Evolutionary conservation across 768 basidiomycete species (phyloP), one percentile per base, ranked within the genome.

Genomic region (Flagelloscypha sp.): DNA sequence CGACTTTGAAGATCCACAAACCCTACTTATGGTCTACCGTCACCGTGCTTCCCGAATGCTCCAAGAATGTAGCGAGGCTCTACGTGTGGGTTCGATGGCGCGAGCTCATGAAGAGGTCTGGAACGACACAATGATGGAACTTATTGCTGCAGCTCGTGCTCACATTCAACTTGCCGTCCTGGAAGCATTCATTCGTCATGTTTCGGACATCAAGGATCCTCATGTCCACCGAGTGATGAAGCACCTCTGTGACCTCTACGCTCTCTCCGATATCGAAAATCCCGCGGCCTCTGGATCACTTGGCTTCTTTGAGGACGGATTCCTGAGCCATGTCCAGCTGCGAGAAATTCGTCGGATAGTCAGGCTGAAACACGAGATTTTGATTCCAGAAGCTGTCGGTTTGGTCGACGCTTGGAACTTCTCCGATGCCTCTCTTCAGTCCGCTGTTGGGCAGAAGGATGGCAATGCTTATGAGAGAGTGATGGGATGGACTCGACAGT

Each of bases 351-450:
- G 45, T 6, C 17, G 24, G 0, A 40, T 40, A 7, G 34, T 50
- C 9, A 35, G 48, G 25, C 13, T 6, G 16, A 22, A 43, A 13
- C 29, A 51, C 12, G 20, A 35, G 2, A 21, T 11, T 6, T 33
- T 55, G 8, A 15, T 52, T 8, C 50, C 49, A 1, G 53, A 55
- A 27, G 49, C 49, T 1, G 35, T 55, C 9, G 49, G 42, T 0
- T 29, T 55, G 15, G 42, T 49, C 7, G 51, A 55, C 27, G 51
- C 49, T 2, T 51, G 51, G 53, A 48, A 46, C 18, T 55, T 53
- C 25, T 44, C 49, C 6, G 51, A 53, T 27, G 51, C 48, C 5
- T 48, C 46, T 40, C 30, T 55, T 6, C 35, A 38, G 12, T 47
- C 46, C 2, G 49, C 48, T 11, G 24, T 55, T 8, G 53, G 53